Base-by-base conservation (phyloP, 1,139 yeast genomes). In the Geotrichum citri-aurantii region DNA sequence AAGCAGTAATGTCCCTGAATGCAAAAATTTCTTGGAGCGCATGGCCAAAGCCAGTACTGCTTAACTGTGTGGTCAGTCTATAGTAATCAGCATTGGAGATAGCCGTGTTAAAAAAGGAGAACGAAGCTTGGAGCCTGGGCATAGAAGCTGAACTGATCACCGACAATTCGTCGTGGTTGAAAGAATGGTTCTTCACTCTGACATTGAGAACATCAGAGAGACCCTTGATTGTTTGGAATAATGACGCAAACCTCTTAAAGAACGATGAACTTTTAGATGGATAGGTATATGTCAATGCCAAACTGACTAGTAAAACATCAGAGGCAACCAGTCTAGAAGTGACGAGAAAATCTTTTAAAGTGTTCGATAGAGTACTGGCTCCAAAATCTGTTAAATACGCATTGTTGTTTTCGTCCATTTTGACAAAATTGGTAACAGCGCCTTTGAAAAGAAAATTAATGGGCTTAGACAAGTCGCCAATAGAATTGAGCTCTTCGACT, bases 251-350 rank as follows among this genome's bases (percentile, higher is more conserved):
- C 44, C 14, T 37, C 44, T 37, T 4, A n/a, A 37, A 37, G 10
- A 37, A 37, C n/a, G 14, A 4, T 4, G 7, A n/a, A n/a, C 44
- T 37, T 37, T 17, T 37, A 3, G 8, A 50, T 5, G 19, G 14
- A 19, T 17, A 14, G 21, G 44, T n/a, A 17, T 37, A 37, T 37
- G 44, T n/a, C 23, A 53, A 27, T 7, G 59, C 52, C 19, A 69
- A 55, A 11, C 66, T 57, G 21, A 65, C 53, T 3, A 64, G 33
- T 8, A 69, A 58, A 21, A 66, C 47, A 50, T 67, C 70, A 24
- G 65, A 54, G 5, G 61, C 56, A 8, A 65, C 50, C 24, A 60
- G 54, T 31, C 64, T 55, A 7, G 63, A 58, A 3, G 63, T 58
- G 3, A 58, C 40, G 12, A 63, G 59, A 17, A 55, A 60, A 48